Evolutionary conservation across 2,329 filamentous ascomycete species (phyloP), one percentile per base, ranked within the genome.

Genomic region (Bipolaris gigantea): DNA sequence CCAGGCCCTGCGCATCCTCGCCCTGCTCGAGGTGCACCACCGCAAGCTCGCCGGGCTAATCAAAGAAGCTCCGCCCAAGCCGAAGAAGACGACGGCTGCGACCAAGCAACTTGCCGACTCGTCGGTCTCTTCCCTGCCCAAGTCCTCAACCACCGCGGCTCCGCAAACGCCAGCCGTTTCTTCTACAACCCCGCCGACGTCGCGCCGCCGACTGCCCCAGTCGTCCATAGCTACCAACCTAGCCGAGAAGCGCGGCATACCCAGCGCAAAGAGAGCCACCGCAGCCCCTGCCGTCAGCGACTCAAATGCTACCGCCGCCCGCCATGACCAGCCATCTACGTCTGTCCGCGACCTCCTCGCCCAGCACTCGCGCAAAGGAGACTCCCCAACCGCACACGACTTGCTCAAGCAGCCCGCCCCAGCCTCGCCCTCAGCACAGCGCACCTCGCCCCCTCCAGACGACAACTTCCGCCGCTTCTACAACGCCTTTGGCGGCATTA

Each of bases 401-500:
- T 32, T 59, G n/a, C 3, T 53, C 5, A 65, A 55, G 34, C 59
- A 62, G 32, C 55, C 57, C 1, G 55, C 50, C 21, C 59, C 57
- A n/a, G 50, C 48, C 2, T 3, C 57, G 2, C 23, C 43, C 2
- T 3, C 59, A 5, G 21, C 43, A 25, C 59, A 56, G 19, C 58
- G 70, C 11, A 34, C 60, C 1, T 60, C 67, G 13, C 62, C 70
- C 0, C 64, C 67, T 0, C 60, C 76, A 1, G 90, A 96, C 30
- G 92, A 93, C 52, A 88, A 90, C 5, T 99, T 97, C 70, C 85
- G 90, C 6, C 85, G 87, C 49, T 99, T 97, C 76, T 99, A 97
- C 76, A 92, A 84, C 54, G 92, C 91, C 1, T 96, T 97, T 67
- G 92, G 92, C 50, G 90, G 84, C 49, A 84, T 97, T 43, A 90